Evolutionary conservation across 345 rosid species (phyloP), one percentile per base, ranked within the genome.

Genomic region (Populus simonii): DNA sequence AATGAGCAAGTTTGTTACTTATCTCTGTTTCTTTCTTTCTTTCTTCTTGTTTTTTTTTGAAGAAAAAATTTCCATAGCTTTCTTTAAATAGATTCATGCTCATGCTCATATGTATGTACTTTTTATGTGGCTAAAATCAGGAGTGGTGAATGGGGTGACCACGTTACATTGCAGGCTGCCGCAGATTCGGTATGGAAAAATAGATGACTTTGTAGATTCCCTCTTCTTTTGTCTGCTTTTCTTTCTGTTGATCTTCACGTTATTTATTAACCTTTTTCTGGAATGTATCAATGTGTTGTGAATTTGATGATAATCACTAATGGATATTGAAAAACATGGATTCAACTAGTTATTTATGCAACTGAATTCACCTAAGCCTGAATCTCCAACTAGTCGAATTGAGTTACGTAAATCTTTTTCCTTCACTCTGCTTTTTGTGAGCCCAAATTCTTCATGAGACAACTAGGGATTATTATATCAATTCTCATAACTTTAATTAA

Each of bases 71-170:
- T 15, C 66, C 53, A 23, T 36, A 33, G 16, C 9, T 61, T 70
- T 75, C 23, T 66, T 25, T 18, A 33, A 61, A 39, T 57, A 57
- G 4, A 55, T 73, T 35, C 35, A 38, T 72, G 49, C 71, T 66
- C 41, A 25, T 29, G 15, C 47, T 43, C 15, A 43, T 43, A 43
- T 43, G 47, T 43, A 27, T 53, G 11, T 27, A 36, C 31, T 53
- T 6, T 38, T 73, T 76, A 29, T 57, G 18, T 47, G 80, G 78
- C 38, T 74, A 71, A 77, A 63, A 8, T 63, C 38, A 90, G 94
- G 87, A 72, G 55, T 51, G 88, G 91, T 57, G 92, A 90, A 79
- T 90, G 92, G 94, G 94, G 92, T 67, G 94, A 90, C 81, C 94
- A 90, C 71, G 86, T 90, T 31, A 84, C 94, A 16, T 74, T 90